A percentile compares a stretch with the other conserved stretches of the same genome.
These are phyloP conservation scores for Tuber aestivum DNA, from an alignment of 495 filamentous ascomycete genomes.

Conservation along the genomic window DNA sequence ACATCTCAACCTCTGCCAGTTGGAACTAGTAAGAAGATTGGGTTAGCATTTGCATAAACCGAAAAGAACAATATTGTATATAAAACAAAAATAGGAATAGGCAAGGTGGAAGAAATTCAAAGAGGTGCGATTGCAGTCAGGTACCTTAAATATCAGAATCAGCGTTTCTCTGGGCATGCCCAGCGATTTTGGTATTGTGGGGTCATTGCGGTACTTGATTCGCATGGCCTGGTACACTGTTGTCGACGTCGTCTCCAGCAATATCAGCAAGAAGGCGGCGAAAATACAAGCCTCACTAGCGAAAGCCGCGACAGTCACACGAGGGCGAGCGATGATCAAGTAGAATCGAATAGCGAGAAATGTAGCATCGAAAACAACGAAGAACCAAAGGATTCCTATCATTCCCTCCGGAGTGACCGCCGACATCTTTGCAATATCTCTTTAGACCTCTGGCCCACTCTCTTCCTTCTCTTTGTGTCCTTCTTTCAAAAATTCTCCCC, in stretches of 20 bases:
- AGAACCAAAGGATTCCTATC: conserved; percentile 25
- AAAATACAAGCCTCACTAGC: conserved; percentile 24
- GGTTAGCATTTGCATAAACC: background rate
- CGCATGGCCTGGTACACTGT: conserved; percentile 18
- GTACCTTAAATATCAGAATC: conserved; percentile 26
- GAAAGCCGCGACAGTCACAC: conserved; percentile 18
- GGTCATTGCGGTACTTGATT: conserved; percentile 26
- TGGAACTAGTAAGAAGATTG: conserved; percentile 12
- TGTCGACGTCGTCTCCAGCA: conserved; percentile 17
- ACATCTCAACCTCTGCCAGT: conserved; percentile 28
- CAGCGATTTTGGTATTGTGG: conserved; percentile 8
- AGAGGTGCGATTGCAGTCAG: background rate
- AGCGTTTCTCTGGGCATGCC: conserved; percentile 22
- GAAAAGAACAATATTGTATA: background rate
- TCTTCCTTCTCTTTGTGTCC: background rate
- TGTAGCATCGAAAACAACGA: conserved; percentile 17
- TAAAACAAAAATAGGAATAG: background rate
- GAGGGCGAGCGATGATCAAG: conserved; percentile 20
- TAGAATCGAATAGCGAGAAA: conserved; percentile 27
- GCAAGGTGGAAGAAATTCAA: background rate
- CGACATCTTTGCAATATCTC: conserved; percentile 5
- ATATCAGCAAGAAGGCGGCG: conserved; percentile 19
- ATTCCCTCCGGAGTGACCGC: conserved; percentile 21
- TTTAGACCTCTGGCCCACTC: background rate
- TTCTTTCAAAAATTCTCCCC: background rate